phyloP scores from a whole-genome alignment of 768 basidiomycete species.

The Boletus reticulatus region DNA sequence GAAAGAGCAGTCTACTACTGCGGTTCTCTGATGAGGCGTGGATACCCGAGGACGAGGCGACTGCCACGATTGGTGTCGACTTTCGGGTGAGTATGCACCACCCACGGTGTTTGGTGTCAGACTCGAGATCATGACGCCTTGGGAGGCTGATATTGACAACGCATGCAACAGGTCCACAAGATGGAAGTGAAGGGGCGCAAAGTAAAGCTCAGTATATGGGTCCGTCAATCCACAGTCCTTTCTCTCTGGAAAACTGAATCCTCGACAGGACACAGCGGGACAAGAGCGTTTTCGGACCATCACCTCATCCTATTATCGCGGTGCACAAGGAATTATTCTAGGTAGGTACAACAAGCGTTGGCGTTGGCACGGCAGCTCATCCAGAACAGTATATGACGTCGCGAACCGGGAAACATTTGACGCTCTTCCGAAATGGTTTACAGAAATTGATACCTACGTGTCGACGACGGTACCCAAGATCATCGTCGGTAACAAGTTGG shows the following conservation, averaged over 20 bases:
- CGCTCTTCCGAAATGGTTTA: conserved; percentile 89
- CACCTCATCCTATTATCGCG: conserved; percentile 93
- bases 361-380: not conserved
- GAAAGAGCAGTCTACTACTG: conserved; percentile 86
- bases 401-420: conserved; percentile 91
- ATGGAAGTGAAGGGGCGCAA: conserved; percentile 82
- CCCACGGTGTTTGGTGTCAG: no score
- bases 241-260: not conserved
- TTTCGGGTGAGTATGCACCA: conserved; percentile 58
- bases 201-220: conserved; percentile 97
- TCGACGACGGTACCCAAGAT: conserved; percentile 86
- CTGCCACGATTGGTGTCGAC: conserved; percentile 83
- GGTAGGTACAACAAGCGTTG: conserved; percentile 35
- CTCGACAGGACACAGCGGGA: conserved; percentile 81
- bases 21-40: conserved; percentile 98
- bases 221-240: conserved; percentile 35
- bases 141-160: not conserved
- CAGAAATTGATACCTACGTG: conserved; percentile 93
- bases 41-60: conserved; percentile 87
- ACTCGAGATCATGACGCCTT: not conserved
- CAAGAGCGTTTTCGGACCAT: conserved; percentile 97
- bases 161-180: conserved; percentile 68
- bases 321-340: conserved; percentile 80
- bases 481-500: conserved; percentile 92
- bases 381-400: conserved; percentile 83